These are phyloP conservation scores for Phytophthora europaea DNA, from an alignment of 352 stramenopile species.

Conservation along the genomic window DNA sequence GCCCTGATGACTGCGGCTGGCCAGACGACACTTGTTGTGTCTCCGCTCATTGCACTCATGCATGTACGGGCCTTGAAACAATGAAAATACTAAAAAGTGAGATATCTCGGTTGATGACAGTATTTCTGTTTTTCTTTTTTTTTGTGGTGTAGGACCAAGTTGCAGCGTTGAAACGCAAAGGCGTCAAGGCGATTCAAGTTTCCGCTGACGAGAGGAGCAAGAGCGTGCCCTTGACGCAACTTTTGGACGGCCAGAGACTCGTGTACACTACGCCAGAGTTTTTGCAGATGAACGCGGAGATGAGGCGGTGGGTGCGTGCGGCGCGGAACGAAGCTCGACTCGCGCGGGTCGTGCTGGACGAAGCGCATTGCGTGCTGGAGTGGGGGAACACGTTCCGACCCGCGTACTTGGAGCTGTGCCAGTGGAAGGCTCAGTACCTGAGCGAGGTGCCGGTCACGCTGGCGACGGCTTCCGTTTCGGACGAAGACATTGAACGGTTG, in stretches of 20 bases:
- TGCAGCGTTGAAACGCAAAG: conserved; percentile 63
- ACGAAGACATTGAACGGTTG: conserved; percentile 68
- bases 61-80: conserved; percentile 50
- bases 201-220: conserved; percentile 44
- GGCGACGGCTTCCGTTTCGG: conserved; percentile 73
- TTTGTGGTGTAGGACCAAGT: conserved; percentile 69
- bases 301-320: conserved; percentile 52
- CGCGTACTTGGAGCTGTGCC: conserved; percentile 72
- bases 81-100: not conserved
- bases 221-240: conserved; percentile 36
- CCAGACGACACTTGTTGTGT: conserved; percentile 74
- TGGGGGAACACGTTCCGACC: conserved; percentile 85
- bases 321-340: conserved; percentile 39
- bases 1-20: conserved; percentile 53
- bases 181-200: conserved; percentile 60
- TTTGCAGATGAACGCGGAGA: conserved; percentile 71
- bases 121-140: conserved; percentile 3
- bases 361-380: conserved; percentile 84
- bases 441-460: conserved; percentile 70
- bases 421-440: conserved; percentile 60
- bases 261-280: conserved; percentile 90
- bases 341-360: conserved; percentile 75
- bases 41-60: conserved; percentile 81
- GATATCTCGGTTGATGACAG: not conserved
- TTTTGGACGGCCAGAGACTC: conserved; percentile 56